Evolutionary conservation across 371 early-diverging fungal genomes (phyloP), one percentile per base, ranked within the genome.

Genomic region (Saksenaea vasiformis): DNA sequence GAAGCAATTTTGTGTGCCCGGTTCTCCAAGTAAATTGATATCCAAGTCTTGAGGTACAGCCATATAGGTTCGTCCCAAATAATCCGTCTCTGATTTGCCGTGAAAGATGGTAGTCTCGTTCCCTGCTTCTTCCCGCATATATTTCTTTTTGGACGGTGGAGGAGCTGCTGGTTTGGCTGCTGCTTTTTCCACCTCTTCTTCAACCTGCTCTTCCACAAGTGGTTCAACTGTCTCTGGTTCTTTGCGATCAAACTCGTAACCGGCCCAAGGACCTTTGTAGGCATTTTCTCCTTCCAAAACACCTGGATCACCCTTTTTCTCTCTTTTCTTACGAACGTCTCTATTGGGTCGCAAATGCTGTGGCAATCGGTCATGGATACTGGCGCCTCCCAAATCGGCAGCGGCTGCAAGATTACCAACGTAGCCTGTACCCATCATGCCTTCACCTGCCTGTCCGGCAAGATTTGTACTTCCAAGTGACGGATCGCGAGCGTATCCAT

Each of bases 261-360:
- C 94, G 3, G 97, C 96, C 98, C 98, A 98, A 7, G 98, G 98
- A 0, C 98, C 98, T 58, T 83, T 83, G 69, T 92, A 96, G 15
- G 92, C 90, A 71, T 86, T 79, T 5, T 90, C 91, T 13, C 92
- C 95, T 22, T 92, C 92, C 9, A 94, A 65, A 19, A 90, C 81
- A 2, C 82, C 74, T 0, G 93, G 71, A 64, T 95, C 89, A 22
- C 97, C 97, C 65, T 91, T 91, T 9, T 83, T 74, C 64, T 90
- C 87, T 59, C 97, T 83, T 61, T 88, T 89, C 41, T 88, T 79
- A 44, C 75, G 73, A 9, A 75, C 64, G 53, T 85, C 85, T 65
- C 86, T 83, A 43, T 83, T 79, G 51, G 69, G 75, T 57, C 74
- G 65, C 15, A 77, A 66, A 8, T 82, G 62, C 35, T 85, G 84